phyloP scores from a whole-genome alignment of 2,329 filamentous ascomycete species.

The Ascomycota sp. region DNA sequence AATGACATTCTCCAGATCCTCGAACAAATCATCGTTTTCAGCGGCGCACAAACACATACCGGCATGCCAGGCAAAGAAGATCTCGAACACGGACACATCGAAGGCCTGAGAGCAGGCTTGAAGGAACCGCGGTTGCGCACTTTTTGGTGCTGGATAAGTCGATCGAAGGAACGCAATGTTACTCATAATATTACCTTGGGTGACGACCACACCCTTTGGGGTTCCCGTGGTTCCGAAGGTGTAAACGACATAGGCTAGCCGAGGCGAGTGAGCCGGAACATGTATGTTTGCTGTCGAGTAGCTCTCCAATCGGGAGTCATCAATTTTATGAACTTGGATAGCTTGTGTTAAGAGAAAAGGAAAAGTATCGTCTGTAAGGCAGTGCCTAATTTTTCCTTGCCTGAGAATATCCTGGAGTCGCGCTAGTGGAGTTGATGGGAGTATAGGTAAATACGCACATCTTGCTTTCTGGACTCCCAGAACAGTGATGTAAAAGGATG shows the following conservation, averaged over 20 bases:
- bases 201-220: conserved; percentile 64
- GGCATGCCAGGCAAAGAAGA: conserved; percentile 63
- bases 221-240: conserved; percentile 67
- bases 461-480: conserved; percentile 56
- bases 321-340: conserved; percentile 14
- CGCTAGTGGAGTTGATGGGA: conserved; percentile 46
- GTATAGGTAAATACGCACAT: conserved; percentile 60
- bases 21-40: conserved; percentile 52
- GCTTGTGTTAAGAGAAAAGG: conserved; percentile 3
- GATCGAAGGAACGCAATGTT: conserved; percentile 48
- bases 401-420: conserved; percentile 40
- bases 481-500: conserved; percentile 51
- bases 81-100: conserved; percentile 77
- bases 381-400: conserved; percentile 31
- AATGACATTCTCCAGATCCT: conserved; percentile 49
- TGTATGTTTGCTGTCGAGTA: conserved; percentile 17
- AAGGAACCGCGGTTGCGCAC: conserved; percentile 36
- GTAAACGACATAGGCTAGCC: conserved; percentile 59
- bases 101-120: conserved; percentile 75
- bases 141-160: conserved; percentile 37
- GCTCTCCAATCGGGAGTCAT: conserved; percentile 7
- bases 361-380: conserved; percentile 17
- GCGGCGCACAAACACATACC: conserved; percentile 65
- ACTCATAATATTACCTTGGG: conserved; percentile 53
- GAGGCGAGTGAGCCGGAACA: conserved; percentile 18